Conservation (phyloP, 1,284 basidiomycete species). For the Malassezia sp. region DNA sequence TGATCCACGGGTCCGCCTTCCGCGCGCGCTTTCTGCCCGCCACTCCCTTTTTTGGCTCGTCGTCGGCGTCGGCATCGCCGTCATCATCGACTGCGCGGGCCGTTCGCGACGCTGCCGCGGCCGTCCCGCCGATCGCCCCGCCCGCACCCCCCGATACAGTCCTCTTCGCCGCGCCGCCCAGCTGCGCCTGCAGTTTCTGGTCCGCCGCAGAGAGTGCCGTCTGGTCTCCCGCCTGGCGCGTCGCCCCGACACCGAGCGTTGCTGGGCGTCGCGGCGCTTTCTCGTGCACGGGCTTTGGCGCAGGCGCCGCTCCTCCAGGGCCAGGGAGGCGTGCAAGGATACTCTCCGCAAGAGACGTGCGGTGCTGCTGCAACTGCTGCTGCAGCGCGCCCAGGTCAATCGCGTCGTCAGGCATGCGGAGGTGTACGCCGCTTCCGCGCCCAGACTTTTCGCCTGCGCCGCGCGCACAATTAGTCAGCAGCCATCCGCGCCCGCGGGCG, state of each 20-base stretch:
- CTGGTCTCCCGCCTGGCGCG: constrained; percentile 5
- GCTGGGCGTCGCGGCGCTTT: constrained; percentile 19
- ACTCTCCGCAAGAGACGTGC: constrained; percentile 29
- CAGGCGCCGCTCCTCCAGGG: neutral
- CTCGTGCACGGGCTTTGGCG: neutral
- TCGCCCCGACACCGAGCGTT: constrained; percentile 32
- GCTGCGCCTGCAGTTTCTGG: constrained; percentile 23
- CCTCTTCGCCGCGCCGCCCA: constrained; percentile 24
- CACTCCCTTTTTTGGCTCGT: too few relatives aligned
- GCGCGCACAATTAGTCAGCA: neutral
- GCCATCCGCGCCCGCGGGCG: neutral
- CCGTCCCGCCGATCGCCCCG: constrained; percentile 13
- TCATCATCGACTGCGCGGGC: too few relatives aligned
- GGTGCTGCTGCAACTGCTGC: constrained; percentile 34
- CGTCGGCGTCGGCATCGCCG: too few relatives aligned
- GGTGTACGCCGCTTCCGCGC: too few relatives aligned
- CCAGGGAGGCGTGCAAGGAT: constrained; percentile 30
- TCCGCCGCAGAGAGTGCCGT: constrained; percentile 18
- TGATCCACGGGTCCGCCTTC: neutral
- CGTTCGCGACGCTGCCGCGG: too few relatives aligned
- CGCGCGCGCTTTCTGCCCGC: neutral
- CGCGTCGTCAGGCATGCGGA: too few relatives aligned
- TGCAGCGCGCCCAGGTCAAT: constrained; percentile 33
- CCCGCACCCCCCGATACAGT: constrained; percentile 8
- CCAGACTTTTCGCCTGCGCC: neutral